These are phyloP conservation scores for Inonotus obliquus DNA, from an alignment of 1,284 basidiomycete species.

Conservation along the genomic window DNA sequence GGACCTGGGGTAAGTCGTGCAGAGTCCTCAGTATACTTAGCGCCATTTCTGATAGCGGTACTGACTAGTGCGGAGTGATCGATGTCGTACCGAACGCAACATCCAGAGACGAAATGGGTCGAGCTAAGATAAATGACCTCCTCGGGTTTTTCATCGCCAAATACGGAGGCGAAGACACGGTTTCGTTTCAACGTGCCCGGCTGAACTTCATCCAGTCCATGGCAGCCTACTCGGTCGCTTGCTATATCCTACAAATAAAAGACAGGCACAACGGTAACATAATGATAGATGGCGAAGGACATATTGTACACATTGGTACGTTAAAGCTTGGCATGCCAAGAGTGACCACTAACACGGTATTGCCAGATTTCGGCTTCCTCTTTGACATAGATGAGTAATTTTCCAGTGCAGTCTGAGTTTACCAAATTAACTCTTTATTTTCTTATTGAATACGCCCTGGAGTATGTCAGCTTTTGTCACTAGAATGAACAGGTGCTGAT, in stretches of 20 bases:
- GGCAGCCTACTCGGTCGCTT: slow-evolving; percentile 99
- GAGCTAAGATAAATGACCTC: slow-evolving; percentile 96
- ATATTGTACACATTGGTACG: slow-evolving; percentile 91
- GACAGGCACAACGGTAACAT: slow-evolving; percentile 99
- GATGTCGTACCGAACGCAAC: slow-evolving; percentile 99
- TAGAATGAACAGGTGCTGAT: slow-evolving; percentile 19
- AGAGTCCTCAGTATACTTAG: not conserved
- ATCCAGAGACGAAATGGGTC: slow-evolving; percentile 98
- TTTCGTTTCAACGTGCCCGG: slow-evolving; percentile 90
- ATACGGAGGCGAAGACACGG: slow-evolving; percentile 86
- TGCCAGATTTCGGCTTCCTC: slow-evolving; percentile 93
- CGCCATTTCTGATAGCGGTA: no score
- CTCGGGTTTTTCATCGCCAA: slow-evolving; percentile 93
- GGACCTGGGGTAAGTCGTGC: slow-evolving; percentile 76
- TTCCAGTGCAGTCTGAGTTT: not conserved
- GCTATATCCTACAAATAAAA: slow-evolving; percentile 96
- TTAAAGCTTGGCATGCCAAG: slow-evolving; percentile 4
- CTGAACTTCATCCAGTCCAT: slow-evolving; percentile 98
- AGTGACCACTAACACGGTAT: slow-evolving; percentile 15
- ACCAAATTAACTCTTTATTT: slow-evolving; percentile 4
- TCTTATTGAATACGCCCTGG: slow-evolving; percentile 48
- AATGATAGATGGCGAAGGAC: slow-evolving; percentile 97
- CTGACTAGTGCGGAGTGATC: slow-evolving; percentile 86
- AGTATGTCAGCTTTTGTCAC: slow-evolving; percentile 38
- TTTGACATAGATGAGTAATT: slow-evolving; percentile 94